Conservation (phyloP, 2,329 filamentous ascomycete species). For the Amauroascus verrucosus region DNA sequence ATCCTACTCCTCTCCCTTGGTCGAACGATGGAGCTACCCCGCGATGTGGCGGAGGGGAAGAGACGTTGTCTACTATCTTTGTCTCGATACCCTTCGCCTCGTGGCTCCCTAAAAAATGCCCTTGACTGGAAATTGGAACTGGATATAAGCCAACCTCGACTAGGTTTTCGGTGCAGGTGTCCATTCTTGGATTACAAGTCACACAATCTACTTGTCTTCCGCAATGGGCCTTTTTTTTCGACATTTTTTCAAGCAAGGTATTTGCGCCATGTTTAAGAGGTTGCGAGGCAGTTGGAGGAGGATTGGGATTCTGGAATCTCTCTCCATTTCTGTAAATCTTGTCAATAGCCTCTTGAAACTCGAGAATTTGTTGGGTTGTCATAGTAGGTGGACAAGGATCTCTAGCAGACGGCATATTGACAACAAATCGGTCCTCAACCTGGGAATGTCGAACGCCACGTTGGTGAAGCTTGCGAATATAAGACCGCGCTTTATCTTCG, state of each 20-base stretch:
- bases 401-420: slow-evolving; percentile 36
- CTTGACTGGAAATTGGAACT: neutral
- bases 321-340: slow-evolving; percentile 24
- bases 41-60: slow-evolving; percentile 11
- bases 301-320: slow-evolving; percentile 25
- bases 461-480: slow-evolving; percentile 21
- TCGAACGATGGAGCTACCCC: neutral
- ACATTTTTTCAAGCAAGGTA: slow-evolving; percentile 21
- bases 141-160: slow-evolving; percentile 29
- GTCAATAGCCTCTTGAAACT: slow-evolving; percentile 33
- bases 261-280: slow-evolving; percentile 23
- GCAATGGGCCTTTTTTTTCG: slow-evolving; percentile 10
- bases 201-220: neutral
- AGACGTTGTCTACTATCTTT: neutral
- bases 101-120: slow-evolving; percentile 23
- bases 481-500: slow-evolving; percentile 13
- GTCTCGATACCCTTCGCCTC: slow-evolving; percentile 3
- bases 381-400: slow-evolving; percentile 34
- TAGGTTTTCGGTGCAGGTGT: slow-evolving; percentile 7
- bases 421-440: slow-evolving; percentile 35
- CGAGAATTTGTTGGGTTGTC: slow-evolving; percentile 30
- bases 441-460: slow-evolving; percentile 26
- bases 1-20: neutral
- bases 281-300: slow-evolving; percentile 26
- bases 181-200: neutral